Evolutionary conservation across 371 early-diverging fungal species (phyloP).

Genomic region (Rhizomucor pusillus): DNA sequence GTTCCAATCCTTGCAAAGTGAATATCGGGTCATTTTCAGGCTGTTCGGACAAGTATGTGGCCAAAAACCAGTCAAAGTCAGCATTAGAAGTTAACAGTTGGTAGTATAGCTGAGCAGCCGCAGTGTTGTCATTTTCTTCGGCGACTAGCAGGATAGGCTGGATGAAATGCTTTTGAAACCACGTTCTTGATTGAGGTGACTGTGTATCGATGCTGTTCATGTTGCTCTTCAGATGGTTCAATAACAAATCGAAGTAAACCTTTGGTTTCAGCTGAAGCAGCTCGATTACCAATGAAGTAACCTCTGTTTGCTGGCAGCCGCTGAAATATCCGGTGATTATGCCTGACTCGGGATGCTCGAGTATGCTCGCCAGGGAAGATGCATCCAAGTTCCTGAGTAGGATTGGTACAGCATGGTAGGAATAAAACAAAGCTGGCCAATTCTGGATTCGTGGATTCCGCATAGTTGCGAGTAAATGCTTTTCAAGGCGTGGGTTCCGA

Average conservation of each 20-base stretch:
- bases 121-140: slow-evolving; percentile 9
- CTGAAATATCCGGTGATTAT: slow-evolving; percentile 29
- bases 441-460: slow-evolving; percentile 5
- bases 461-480: slow-evolving; percentile 4
- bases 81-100: slow-evolving; percentile 27
- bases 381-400: slow-evolving; percentile 12
- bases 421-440: neutral
- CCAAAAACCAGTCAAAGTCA: slow-evolving; percentile 40
- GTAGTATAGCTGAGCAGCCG: slow-evolving; percentile 25
- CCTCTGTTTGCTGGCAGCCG: slow-evolving; percentile 26
- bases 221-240: slow-evolving; percentile 15
- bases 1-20: slow-evolving; percentile 13
- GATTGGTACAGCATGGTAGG: slow-evolving; percentile 21
- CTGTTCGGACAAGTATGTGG: slow-evolving; percentile 12
- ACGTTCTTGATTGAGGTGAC: slow-evolving; percentile 14
- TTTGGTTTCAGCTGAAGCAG: slow-evolving; percentile 24
- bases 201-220: slow-evolving; percentile 12
- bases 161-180: slow-evolving; percentile 39
- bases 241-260: slow-evolving; percentile 18
- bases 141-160: slow-evolving; percentile 19
- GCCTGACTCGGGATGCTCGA: slow-evolving; percentile 1
- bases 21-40: neutral
- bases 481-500: neutral
- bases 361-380: slow-evolving; percentile 13
- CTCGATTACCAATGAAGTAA: slow-evolving; percentile 13